Evolutionary conservation across 306 rosid genomes (phyloP).

Genomic region (Vicia villosa): DNA sequence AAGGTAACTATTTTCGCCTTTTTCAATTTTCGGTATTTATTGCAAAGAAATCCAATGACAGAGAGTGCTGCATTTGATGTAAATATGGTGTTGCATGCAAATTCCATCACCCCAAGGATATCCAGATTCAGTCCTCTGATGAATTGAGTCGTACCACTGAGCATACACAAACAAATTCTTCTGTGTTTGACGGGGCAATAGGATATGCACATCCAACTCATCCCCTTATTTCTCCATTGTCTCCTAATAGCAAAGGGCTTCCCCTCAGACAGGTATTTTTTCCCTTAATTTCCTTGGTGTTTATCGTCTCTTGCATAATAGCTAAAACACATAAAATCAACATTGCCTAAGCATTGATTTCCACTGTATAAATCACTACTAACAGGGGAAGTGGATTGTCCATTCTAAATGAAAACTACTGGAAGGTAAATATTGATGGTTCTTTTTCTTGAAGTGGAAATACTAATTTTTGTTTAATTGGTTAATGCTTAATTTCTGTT

Average conservation of each 20-base stretch:
- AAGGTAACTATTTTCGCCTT: too few species aligned
- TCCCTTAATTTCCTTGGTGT: slow-evolving; percentile 19
- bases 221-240: slow-evolving; percentile 53
- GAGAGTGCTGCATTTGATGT: too few species aligned
- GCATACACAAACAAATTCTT: slow-evolving; percentile 42
- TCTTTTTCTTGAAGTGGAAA: slow-evolving; percentile 28
- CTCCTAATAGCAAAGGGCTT: slow-evolving; percentile 88
- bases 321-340: background rate
- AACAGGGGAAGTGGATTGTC: slow-evolving; percentile 97
- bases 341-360: slow-evolving; percentile 5
- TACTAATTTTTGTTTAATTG: slow-evolving; percentile 26
- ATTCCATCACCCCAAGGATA: slow-evolving; percentile 91
- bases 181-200: slow-evolving; percentile 41
- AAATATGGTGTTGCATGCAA: slow-evolving; percentile 82
- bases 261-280: slow-evolving; percentile 82
- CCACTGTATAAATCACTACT: slow-evolving; percentile 38
- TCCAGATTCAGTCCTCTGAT: slow-evolving; percentile 57
- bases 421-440: slow-evolving; percentile 65
- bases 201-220: slow-evolving; percentile 47
- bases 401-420: slow-evolving; percentile 99
- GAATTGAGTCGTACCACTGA: slow-evolving; percentile 53
- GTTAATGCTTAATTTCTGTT: slow-evolving; percentile 7
- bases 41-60: too few species aligned
- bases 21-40: too few species aligned
- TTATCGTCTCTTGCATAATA: slow-evolving; percentile 22